Base-by-base conservation (phyloP, 78 protist genomes). In the Dictyostelium brefeldianum region DNA sequence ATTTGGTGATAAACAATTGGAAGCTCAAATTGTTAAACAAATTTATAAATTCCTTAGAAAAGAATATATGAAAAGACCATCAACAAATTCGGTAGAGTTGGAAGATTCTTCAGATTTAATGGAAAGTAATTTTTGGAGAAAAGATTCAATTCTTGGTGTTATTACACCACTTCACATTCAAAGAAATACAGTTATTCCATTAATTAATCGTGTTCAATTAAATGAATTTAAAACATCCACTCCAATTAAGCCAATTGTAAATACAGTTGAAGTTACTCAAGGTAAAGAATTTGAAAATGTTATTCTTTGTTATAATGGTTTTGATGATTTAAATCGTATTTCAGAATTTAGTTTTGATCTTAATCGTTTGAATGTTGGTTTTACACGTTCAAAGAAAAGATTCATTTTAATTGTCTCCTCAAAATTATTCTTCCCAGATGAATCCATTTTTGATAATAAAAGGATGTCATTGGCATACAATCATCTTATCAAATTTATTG, bases 281-380 rank as follows among this genome's bases (percentile, higher is more conserved):
- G 92, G 92, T 15, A 69, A 85, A 59, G 92, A 85, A 50, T 85
- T 77, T 50, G 83, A 85, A n/a, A 85, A 79, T 57, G 50, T 85
- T 6, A 56, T 85, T 22, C 25, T 85, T 10, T 85, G 92, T 54
- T 85, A 85, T 48, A 85, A 85, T 85, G 92, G 92, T 31, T 85
- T 79, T 29, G 43, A 41, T 31, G 74, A 70, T n/a, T 36, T n/a
- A 1, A 85, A 64, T 62, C 43, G 51, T 53, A 85, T 75, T 20
- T 65, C 70, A 46, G 92, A 85, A 8, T 85, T 85, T 47, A 77
- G 71, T n/a, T 85, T 64, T 59, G 79, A 85, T 31, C 50, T 54
- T 1, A 85, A 85, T 75, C 70, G 92, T 70, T 43, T 85, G 12
- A 85, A 85, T 77, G 92, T 85, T 8, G 71, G 85, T 47, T 85